These are phyloP conservation scores for Lycium barbarum DNA, from an alignment of 257 asterid species.

Conservation along the genomic window DNA sequence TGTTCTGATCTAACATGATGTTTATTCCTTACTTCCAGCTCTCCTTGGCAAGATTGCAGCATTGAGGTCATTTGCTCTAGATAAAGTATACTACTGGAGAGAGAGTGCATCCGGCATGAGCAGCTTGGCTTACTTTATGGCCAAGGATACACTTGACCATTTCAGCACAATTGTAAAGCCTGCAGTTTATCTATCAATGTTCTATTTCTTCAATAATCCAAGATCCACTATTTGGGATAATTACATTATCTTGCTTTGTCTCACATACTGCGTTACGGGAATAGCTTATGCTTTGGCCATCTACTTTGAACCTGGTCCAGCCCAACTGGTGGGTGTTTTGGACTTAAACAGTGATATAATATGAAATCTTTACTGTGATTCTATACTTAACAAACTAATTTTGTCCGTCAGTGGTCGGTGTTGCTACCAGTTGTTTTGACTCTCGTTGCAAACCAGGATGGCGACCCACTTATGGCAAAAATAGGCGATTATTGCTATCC, in stretches of 20 bases:
- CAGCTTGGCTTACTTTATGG: conserved; percentile 69
- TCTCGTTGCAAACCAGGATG: conserved; percentile 83
- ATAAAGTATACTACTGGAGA: conserved; percentile 64
- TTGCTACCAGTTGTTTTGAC: conserved; percentile 92
- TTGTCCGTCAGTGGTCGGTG: conserved; percentile 76
- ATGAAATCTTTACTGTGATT: conserved; percentile 5
- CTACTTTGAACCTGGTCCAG: conserved; percentile 76
- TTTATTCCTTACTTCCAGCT: conserved; percentile 47
- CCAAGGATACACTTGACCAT: conserved; percentile 78
- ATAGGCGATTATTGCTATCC: conserved; percentile 68
- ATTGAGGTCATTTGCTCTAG: conserved; percentile 67
- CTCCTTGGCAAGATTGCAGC: conserved; percentile 73
- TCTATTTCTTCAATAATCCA: conserved; percentile 73
- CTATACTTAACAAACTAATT: conserved; percentile 24
- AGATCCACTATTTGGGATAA: conserved; percentile 68
- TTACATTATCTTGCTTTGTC: conserved; percentile 69
- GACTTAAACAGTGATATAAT: conserved; percentile 14
- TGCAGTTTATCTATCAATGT: conserved; percentile 72
- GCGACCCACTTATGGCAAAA: conserved; percentile 47
- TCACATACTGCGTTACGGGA: conserved; percentile 73
- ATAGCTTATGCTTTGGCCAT: conserved; percentile 71
- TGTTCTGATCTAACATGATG: conserved; percentile 13
- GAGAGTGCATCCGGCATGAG: conserved; percentile 81
- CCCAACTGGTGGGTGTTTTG: conserved; percentile 63
- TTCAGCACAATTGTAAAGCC: conserved; percentile 72